Conservation (phyloP, 2,329 filamentous ascomycete genomes). For the Bimuria novae-zelandiae region DNA sequence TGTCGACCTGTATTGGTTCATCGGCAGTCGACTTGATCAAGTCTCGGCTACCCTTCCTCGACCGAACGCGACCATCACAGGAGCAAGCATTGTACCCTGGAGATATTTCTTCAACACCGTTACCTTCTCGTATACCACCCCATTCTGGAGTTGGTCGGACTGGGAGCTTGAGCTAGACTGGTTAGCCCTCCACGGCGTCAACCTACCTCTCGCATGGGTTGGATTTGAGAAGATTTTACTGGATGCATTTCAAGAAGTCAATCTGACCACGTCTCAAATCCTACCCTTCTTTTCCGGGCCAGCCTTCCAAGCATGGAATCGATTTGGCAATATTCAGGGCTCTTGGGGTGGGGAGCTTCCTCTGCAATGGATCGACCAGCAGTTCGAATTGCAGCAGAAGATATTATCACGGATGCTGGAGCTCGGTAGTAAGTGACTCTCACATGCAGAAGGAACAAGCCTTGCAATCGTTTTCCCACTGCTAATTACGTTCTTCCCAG, state of each 20-base stretch:
- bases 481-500: too few relatives aligned
- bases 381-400: constrained; percentile 55
- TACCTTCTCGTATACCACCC: constrained; percentile 57
- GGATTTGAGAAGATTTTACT: constrained; percentile 57
- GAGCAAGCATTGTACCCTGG: constrained; percentile 52
- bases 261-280: constrained; percentile 53
- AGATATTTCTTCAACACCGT: constrained; percentile 59
- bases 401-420: constrained; percentile 57
- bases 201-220: constrained; percentile 58
- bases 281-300: constrained; percentile 55
- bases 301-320: constrained; percentile 59
- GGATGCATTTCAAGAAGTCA: constrained; percentile 54
- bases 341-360: constrained; percentile 55
- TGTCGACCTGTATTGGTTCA: constrained; percentile 55
- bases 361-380: constrained; percentile 52
- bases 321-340: constrained; percentile 59
- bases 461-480: too few relatives aligned
- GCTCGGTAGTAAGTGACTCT: constrained; percentile 45
- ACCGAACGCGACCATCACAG: constrained; percentile 41
- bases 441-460: too few relatives aligned
- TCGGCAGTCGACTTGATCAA: constrained; percentile 49
- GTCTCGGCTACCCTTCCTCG: constrained; percentile 37
- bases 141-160: constrained; percentile 60
- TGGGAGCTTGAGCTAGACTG: constrained; percentile 60
- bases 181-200: constrained; percentile 58